Evolutionary conservation across 345 rosid species (phyloP).

Genomic region (Euphorbia tirucalli): DNA sequence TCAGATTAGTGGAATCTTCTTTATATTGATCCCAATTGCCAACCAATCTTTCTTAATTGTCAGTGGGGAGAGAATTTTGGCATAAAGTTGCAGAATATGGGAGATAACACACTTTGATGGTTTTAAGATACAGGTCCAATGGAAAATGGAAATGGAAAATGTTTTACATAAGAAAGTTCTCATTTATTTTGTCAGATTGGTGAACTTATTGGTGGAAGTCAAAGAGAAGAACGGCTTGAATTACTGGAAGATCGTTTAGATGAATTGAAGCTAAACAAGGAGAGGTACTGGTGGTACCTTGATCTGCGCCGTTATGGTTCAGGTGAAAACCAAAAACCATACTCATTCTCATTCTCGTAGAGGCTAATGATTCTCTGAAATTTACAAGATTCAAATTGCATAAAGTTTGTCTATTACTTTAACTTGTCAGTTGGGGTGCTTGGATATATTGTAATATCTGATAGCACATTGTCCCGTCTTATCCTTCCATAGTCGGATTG

Average conservation of each 20-base stretch:
- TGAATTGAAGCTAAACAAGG: constrained; percentile 69
- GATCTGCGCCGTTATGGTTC: constrained; percentile 95
- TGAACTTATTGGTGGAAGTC: constrained; percentile 98
- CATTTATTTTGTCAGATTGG: constrained; percentile 53
- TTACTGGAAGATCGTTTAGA: constrained; percentile 78
- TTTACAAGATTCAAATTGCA: neutral
- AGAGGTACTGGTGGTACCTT: constrained; percentile 97
- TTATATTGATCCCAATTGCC: no score
- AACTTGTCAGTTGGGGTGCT: no score
- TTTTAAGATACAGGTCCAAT: neutral
- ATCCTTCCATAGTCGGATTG: no score
- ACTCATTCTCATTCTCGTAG: neutral
- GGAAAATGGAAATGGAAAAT: no score
- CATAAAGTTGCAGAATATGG: no score
- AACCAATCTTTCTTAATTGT: no score
- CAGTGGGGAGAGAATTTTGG: no score
- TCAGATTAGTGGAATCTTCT: no score
- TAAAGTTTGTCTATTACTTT: neutral
- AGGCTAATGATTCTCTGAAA: neutral
- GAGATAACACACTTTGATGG: neutral
- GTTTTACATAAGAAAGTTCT: neutral
- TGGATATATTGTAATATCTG: no score
- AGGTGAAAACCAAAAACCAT: constrained; percentile 43
- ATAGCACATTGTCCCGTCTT: no score
- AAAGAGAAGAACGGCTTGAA: constrained; percentile 92